Evolutionary conservation across 306 rosid species (phyloP), one percentile per base, ranked within the genome.

Genomic region (Cucurbita argyrosperma): DNA sequence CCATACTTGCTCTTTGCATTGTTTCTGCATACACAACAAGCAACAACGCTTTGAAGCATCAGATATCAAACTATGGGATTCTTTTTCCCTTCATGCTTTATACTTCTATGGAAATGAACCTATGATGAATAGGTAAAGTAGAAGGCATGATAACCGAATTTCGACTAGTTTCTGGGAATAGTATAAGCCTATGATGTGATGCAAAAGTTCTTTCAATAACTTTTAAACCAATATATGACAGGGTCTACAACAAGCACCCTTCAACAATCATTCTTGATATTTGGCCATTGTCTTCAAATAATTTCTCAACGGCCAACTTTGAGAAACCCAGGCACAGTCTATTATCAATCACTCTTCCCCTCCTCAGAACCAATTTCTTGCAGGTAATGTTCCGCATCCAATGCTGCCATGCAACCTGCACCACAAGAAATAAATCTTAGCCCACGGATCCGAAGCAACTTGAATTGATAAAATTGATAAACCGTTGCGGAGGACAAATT

Each of bases 391-490:
- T 92, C 97, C 54, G 97, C 97, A 68, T 92, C 97, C 88, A 92
- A 83, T 49, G 97, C 97, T 21, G 96, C 94, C 97, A 92, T 92
- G 87, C 97, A 92, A 62, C 97, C 97, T 92, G 88, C 83, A 79
- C 68, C 71, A 74, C 18, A 57, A 40, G 37, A 39, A 42, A 50
- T 8, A 5, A 42, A 39, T 63, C 26, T 21, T 39, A 63, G 67
- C 30, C 9, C 37, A 18, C 35, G 7, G 18, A 35, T 7, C 47
- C 21, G 4, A 72, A 54, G 35, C 59, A 19, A 21, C 78, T 46
- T 39, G 13, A 68, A 12, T 68, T 7, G 16, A 47, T 47, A 26
- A 42, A 68, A 12, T 68, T 7, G 16, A 47, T 47, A 26, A 42
- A 47, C 72, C 38, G 5, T 63, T 35, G n/a, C n/a, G 26, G 30